Conservation (phyloP, 2,329 filamentous ascomycete genomes). For the Calonectria honghensis region DNA sequence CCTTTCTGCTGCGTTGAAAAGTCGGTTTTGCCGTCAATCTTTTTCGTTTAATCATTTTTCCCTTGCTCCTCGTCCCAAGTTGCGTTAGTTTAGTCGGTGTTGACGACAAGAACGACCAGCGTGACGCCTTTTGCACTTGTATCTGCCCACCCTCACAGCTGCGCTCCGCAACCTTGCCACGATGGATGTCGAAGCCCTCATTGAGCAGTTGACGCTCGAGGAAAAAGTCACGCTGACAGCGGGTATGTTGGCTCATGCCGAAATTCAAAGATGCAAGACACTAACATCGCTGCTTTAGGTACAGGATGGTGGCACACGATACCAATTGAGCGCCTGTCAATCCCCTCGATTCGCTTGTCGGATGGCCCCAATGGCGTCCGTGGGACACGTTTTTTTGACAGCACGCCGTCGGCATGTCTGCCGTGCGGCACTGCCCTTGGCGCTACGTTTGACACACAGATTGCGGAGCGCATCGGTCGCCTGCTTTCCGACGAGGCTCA, state of each 20-base stretch:
- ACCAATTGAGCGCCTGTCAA: slow-evolving; percentile 42
- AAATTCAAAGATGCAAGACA: background rate
- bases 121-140: background rate
- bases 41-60: slow-evolving; percentile 2
- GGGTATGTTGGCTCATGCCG: slow-evolving; percentile 20
- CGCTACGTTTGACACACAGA: slow-evolving; percentile 42
- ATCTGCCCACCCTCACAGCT: slow-evolving; percentile 5
- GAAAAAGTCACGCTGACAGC: slow-evolving; percentile 43
- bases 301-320: slow-evolving; percentile 48
- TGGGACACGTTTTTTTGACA: slow-evolving; percentile 51
- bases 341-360: slow-evolving; percentile 41
- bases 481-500: slow-evolving; percentile 48
- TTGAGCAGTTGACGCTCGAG: slow-evolving; percentile 44
- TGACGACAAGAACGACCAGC: background rate
- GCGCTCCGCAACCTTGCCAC: background rate
- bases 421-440: slow-evolving; percentile 47
- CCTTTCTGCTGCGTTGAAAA: slow-evolving; percentile 16
- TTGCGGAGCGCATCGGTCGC: slow-evolving; percentile 41
- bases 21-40: background rate
- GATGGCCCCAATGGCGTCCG: slow-evolving; percentile 50
- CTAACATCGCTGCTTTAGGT: slow-evolving; percentile 30
- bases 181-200: slow-evolving; percentile 44
- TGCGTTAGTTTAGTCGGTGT: background rate
- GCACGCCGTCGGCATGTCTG: slow-evolving; percentile 48
- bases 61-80: slow-evolving; percentile 1